Base-by-base conservation (phyloP, 345 rosid species). In the Melaleuca quinquenervia region DNA sequence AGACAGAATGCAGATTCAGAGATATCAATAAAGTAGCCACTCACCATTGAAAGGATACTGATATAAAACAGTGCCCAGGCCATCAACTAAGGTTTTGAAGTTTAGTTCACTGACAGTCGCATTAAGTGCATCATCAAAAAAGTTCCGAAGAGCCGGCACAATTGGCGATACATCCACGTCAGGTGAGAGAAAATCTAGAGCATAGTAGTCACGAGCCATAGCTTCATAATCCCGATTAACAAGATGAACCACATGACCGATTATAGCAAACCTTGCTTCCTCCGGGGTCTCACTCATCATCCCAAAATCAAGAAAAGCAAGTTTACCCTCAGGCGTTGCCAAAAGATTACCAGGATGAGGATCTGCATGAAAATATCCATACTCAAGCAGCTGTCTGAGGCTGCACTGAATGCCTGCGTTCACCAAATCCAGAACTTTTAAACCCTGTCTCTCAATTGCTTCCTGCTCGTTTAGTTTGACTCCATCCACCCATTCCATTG, bases 231-330 rank as follows among this genome's bases (percentile, higher is more conserved):
- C 99, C 80, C 99, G 91, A 93, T 96, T 97, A 52, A 97, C 99
- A 89, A 97, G 87, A 92, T 97, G 99, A 87, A 91, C 93, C 14
- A 91, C 93, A 82, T 91, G 93, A 64, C 99, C 99, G 50, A 97
- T 96, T 54, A 97, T 97, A 22, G 99, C 98, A 90, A 86, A 91
- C 90, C 99, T 95, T 74, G 99, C 99, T 85, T 91, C 98, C 93
- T 97, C 99, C 10, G 99, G 99, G 85, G 99, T 96, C 90, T 97
- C 98, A 88, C 99, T 97, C 98, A 97, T 97, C 99, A 97, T 97
- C 48, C 99, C 98, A 89, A 96, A 97, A 88, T 97, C 99, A 76
- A 97, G 93, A 93, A 97, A 97, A 76, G 99, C 98, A 86, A 97
- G 98, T 90, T 94, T 97, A 21, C 99, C 99, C 82, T 95, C 98